A percentile compares a stretch with the other conserved stretches of the same genome.
phyloP scores from a whole-genome alignment of 1,139 yeast species.

The Meyerozyma smithsonii region DNA sequence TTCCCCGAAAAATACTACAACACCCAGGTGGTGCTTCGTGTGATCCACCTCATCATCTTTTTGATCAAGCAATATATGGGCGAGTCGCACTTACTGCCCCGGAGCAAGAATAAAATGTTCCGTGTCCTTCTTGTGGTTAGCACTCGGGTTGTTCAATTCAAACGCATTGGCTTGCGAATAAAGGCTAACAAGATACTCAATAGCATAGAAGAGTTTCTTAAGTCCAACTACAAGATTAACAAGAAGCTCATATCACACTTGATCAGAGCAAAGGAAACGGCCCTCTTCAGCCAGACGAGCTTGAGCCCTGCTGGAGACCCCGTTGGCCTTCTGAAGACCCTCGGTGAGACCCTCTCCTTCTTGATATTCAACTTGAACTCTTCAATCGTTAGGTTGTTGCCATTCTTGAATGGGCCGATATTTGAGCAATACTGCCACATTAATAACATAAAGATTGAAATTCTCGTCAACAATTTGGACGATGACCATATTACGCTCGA shows the following conservation, averaged over 20 bases:
- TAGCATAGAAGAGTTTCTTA: conserved; percentile 26
- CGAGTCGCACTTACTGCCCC: conserved; percentile 5
- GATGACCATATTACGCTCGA: conserved; percentile 13
- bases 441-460: conserved; percentile 26
- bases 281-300: conserved; percentile 19
- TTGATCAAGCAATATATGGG: conserved; percentile 9
- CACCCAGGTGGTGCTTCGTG: conserved; percentile 6
- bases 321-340: background rate
- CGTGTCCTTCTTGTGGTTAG: conserved; percentile 30
- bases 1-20: conserved; percentile 7
- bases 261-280: conserved; percentile 29
- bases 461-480: conserved; percentile 11
- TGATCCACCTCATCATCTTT: conserved; percentile 10
- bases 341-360: conserved; percentile 14
- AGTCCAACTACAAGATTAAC: conserved; percentile 34
- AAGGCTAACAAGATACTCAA: conserved; percentile 22
- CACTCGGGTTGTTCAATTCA: conserved; percentile 26
- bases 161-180: conserved; percentile 21
- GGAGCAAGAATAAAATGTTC: conserved; percentile 19
- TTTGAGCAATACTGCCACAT: conserved; percentile 40
- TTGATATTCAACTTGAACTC: conserved; percentile 25
- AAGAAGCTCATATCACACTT: conserved; percentile 32
- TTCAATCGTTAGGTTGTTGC: conserved; percentile 29
- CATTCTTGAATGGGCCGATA: conserved; percentile 33
- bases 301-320: conserved; percentile 4